Conservation (phyloP, 768 basidiomycete genomes). For the Flagelloscypha sp. region DNA sequence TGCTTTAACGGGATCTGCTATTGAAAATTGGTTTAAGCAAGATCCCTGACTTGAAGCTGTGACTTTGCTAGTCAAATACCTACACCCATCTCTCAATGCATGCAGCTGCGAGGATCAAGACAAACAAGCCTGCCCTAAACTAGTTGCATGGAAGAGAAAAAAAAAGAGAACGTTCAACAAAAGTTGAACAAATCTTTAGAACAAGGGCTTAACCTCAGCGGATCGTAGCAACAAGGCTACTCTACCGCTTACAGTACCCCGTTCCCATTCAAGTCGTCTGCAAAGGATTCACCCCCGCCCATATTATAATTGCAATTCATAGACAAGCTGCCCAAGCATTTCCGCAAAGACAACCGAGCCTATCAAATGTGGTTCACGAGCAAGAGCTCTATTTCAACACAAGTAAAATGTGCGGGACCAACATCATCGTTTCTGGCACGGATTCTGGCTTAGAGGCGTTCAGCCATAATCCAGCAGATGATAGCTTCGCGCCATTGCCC, state of each 20-base stretch:
- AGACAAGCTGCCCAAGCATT: conserved; percentile 44
- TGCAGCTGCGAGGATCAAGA: too few species aligned
- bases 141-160: conserved; percentile 17
- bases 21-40: too few species aligned
- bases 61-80: too few species aligned
- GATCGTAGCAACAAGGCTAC: conserved; percentile 75
- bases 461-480: conserved; percentile 81
- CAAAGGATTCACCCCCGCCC: conserved; percentile 68
- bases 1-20: too few species aligned
- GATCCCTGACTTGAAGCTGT: too few species aligned
- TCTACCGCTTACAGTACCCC: conserved; percentile 71
- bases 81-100: too few species aligned
- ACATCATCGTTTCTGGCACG: conserved; percentile 69
- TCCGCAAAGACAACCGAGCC: conserved; percentile 41
- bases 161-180: conserved; percentile 36
- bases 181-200: conserved; percentile 60
- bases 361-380: conserved; percentile 61
- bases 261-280: conserved; percentile 72
- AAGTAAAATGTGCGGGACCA: conserved; percentile 57
- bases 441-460: conserved; percentile 81
- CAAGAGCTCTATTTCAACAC: conserved; percentile 63
- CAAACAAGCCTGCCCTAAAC: conserved; percentile 33
- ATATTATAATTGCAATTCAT: conserved; percentile 59
- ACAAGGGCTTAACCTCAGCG: conserved; percentile 69
- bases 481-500: conserved; percentile 75